A percentile compares a stretch with the other conserved stretches of the same genome.
Evolutionary conservation across 1,284 basidiomycete genomes (phyloP).

Genomic region (Coniophora puteana): DNA sequence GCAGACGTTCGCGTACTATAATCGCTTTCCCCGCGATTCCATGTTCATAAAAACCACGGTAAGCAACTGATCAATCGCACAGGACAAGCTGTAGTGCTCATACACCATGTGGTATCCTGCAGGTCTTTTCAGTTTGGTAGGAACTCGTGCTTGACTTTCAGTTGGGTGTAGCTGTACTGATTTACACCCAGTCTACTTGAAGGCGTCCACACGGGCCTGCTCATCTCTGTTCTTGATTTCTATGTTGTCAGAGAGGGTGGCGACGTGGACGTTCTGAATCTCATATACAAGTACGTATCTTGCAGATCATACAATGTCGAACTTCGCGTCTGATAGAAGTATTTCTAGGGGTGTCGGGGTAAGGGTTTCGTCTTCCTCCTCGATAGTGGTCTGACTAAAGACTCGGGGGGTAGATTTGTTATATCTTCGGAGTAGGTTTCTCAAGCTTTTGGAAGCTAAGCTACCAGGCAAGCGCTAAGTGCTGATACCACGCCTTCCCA

Average conservation of each 20-base stretch:
- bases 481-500: too few relatives aligned
- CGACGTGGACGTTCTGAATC: not conserved
- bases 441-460: not conserved
- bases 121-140: not conserved
- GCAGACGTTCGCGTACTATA: not conserved
- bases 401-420: not conserved
- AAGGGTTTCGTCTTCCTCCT: too few relatives aligned
- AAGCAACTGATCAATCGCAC: not conserved
- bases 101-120: not conserved
- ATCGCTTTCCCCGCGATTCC: not conserved
- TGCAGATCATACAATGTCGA: too few relatives aligned
- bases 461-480: too few relatives aligned
- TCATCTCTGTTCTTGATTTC: not conserved
- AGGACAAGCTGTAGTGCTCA: not conserved
- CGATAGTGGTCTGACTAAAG: too few relatives aligned
- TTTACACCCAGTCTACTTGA: not conserved
- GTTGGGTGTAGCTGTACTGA: not conserved
- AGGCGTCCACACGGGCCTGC: not conserved
- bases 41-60: conserved; percentile 1
- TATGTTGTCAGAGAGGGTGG: not conserved
- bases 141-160: not conserved
- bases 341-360: not conserved
- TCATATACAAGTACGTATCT: not conserved
- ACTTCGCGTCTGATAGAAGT: not conserved
- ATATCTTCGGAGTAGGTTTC: not conserved